Evolutionary conservation across 2,329 filamentous ascomycete species (phyloP), one percentile per base, ranked within the genome.

Genomic region (Chaetomiaceae sp.): DNA sequence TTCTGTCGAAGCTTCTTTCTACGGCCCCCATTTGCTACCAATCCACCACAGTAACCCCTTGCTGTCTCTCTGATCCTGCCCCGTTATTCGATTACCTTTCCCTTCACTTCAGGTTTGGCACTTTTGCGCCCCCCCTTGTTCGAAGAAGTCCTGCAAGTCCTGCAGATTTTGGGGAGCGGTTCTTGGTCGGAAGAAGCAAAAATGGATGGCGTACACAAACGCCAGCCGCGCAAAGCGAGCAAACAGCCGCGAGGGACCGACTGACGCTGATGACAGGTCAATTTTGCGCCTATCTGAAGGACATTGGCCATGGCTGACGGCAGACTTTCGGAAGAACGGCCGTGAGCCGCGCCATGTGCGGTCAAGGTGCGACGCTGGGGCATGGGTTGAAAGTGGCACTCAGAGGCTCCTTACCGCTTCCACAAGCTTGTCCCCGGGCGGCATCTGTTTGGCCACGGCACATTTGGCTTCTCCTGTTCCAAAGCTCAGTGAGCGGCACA

Each of bases 401-500:
- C 43, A 27, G 18, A 48, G 36, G 48, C 32, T 52, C 48, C 40
- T 32, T 52, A 47, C 45, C 51, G 30, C 53, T 45, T 46, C 50
- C 43, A 53, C 48, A 45, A 36, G 36, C 43, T 23, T 46, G 30
- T 30, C 23, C 20, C 36, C 20, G 33, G 40, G 41, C 37, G 38
- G 23, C 46, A n/a, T n/a, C 40, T 55, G 58, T 50, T 54, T 53
- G 47, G 40, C 42, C 40, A 57, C 48, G 57, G 56, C 58, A 55
- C 57, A 54, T 54, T 45, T 40, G 25, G 14, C 45, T 50, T 53
- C 47, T 44, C 33, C 41, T 47, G 51, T 36, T 49, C 57, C 48
- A 33, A 21, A 56, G 46, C 54, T 34, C 45, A 37, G 38, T 41
- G 53, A 48, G 58, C 58, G 59, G 61, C 59, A 56, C 61, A 63